These are phyloP conservation scores for Globisporangium carolinianum DNA, from an alignment of 352 stramenopile species.

Conservation along the genomic window DNA sequence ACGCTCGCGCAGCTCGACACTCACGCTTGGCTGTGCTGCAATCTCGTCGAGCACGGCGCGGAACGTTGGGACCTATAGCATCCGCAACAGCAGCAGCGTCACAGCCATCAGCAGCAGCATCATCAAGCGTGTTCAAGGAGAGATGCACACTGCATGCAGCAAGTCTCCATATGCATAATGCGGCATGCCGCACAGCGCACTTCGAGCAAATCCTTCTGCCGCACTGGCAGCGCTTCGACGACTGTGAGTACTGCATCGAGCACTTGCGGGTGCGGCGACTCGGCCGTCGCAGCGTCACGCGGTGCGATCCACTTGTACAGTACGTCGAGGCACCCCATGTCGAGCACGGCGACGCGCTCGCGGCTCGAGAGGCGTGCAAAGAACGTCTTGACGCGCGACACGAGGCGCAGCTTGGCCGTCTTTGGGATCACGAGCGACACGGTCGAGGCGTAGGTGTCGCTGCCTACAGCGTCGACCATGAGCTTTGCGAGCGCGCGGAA, in stretches of 20 bases:
- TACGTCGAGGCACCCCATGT: slow-evolving; percentile 47
- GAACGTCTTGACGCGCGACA: slow-evolving; percentile 70
- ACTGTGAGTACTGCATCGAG: slow-evolving; percentile 49
- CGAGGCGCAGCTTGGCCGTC: slow-evolving; percentile 58
- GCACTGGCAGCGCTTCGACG: slow-evolving; percentile 49
- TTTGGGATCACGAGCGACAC: slow-evolving; percentile 71
- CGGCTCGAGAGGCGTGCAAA: slow-evolving; percentile 49
- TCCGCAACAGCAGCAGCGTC: too few relatives aligned
- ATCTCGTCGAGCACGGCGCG: slow-evolving; percentile 28
- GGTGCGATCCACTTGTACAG: slow-evolving; percentile 57
- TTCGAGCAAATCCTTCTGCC: slow-evolving; percentile 57
- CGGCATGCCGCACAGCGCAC: slow-evolving; percentile 10
- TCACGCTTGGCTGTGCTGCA: slow-evolving; percentile 19
- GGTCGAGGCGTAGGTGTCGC: slow-evolving; percentile 75
- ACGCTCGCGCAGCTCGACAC: slow-evolving; percentile 28
- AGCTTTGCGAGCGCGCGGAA: slow-evolving; percentile 57
- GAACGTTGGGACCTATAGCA: slow-evolving; percentile 25
- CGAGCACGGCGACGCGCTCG: slow-evolving; percentile 43
- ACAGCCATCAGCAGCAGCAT: too few relatives aligned
- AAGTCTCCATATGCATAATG: too few relatives aligned
- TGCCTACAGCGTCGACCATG: slow-evolving; percentile 59
- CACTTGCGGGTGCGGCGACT: slow-evolving; percentile 52
- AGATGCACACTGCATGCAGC: not conserved
- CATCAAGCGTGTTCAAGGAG: not conserved
- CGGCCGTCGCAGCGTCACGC: slow-evolving; percentile 7